Evolutionary conservation across 2,329 filamentous ascomycete species (phyloP), one percentile per base, ranked within the genome.

Genomic region (Pseudogymnoascus sp.): DNA sequence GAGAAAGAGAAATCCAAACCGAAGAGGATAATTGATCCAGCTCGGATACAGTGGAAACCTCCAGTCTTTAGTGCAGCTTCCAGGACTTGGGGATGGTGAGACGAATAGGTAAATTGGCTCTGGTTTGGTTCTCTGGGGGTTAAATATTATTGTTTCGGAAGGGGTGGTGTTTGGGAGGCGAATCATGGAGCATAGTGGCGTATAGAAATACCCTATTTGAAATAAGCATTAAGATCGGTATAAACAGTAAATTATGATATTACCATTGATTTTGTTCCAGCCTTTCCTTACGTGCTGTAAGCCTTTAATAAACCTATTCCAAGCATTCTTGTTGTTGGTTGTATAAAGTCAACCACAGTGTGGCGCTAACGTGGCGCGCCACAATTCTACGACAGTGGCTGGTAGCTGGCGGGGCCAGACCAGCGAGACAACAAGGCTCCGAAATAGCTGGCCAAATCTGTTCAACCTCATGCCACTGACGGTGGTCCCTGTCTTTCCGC

Each of bases 61-160:
- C 95, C 95, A 0, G 90, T 97, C 0, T 98, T 98, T 73, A 93
- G 89, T 25, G 93, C 93, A 0, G 90, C 90, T 13, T 90, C 86
- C 69, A 84, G 93, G 70, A 98, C 93, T 11, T 98, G 95, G 95
- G 96, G 93, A 66, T 98, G 93, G 93, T 97, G 79, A 69, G 25
- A 28, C 10, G 39, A 57, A 11, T 36, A 14, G 48, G 48, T 54
- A 31, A 10, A 16, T n/a, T 8, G 25, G n/a, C 6, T 19, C 13
- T 57, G 51, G 51, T 57, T 34, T 57, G 28, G n/a, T 57, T 57
- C 7, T 34, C 28, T 4, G 28, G 6, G 48, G 23, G 23, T 10
- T 6, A 54, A 16, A 34, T 57, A 21, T 21, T 45, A 21, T 57
- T 57, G 51, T 57, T 34, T 57, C 28, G 11, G 51, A n/a, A 14